phyloP scores from a whole-genome alignment of 345 rosid species.

The Arabis hirsuta region DNA sequence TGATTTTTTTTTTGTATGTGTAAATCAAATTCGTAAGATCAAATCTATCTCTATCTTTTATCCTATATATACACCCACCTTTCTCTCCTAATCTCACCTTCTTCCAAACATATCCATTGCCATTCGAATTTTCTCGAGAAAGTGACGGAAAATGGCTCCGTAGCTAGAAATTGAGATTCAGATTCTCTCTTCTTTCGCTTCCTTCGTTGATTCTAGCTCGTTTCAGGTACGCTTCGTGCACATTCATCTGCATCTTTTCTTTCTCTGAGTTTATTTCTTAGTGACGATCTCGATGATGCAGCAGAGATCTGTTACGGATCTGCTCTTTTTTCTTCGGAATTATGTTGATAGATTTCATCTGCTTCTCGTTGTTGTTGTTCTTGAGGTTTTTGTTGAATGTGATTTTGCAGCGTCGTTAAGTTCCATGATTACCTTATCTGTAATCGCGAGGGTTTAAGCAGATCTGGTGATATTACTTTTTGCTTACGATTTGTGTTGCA shows the following conservation, averaged over 20 bases:
- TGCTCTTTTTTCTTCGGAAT: slow-evolving; percentile 15
- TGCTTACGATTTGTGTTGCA: not conserved
- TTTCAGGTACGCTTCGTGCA: slow-evolving; percentile 26
- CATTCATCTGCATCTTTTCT: slow-evolving; percentile 4
- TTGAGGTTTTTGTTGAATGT: slow-evolving; percentile 9
- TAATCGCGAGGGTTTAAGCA: slow-evolving; percentile 16
- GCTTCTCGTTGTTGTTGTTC: slow-evolving; percentile 2
- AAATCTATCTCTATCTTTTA: slow-evolving; percentile 1
- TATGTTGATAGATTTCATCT: not conserved
- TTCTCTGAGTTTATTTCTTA: not conserved
- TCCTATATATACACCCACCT: slow-evolving; percentile 1
- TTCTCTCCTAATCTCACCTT: slow-evolving; percentile 19
- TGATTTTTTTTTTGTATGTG: not conserved
- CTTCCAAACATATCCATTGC: slow-evolving; percentile 11
- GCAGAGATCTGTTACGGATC: slow-evolving; percentile 35
- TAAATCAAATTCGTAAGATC: slow-evolving; percentile 24
- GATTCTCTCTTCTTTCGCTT: not conserved
- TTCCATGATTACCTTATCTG: slow-evolving; percentile 3
- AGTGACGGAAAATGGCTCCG: slow-evolving; percentile 41
- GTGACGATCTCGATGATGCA: slow-evolving; percentile 32
- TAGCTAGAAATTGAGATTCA: slow-evolving; percentile 32
- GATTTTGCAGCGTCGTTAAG: slow-evolving; percentile 18
- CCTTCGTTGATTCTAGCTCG: slow-evolving; percentile 6
- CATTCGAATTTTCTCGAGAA: slow-evolving; percentile 47
- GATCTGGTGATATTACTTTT: slow-evolving; percentile 32